phyloP scores from a whole-genome alignment of 2,329 filamentous ascomycete genomes.

The Botryotinia convoluta region DNA sequence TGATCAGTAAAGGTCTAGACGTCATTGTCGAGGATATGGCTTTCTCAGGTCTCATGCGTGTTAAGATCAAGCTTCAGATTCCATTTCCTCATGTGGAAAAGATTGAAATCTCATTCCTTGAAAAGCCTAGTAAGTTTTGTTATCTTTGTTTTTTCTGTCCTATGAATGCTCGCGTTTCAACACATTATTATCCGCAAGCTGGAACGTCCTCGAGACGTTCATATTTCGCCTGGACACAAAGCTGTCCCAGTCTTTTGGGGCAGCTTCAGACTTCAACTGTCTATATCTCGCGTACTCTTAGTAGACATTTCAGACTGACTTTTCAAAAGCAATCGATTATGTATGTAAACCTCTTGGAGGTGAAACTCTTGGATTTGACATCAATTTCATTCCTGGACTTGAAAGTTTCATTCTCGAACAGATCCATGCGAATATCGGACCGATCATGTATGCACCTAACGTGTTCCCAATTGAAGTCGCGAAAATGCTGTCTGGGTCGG shows the following conservation, averaged over 20 bases:
- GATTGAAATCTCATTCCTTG: constrained; percentile 92
- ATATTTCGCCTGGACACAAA: not conserved
- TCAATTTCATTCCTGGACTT: constrained; percentile 96
- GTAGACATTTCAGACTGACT: constrained; percentile 15
- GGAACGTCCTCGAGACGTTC: not conserved
- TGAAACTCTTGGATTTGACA: constrained; percentile 94
- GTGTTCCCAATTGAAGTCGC: constrained; percentile 98
- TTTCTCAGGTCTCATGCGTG: constrained; percentile 90
- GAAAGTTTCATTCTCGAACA: constrained; percentile 93
- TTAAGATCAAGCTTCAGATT: constrained; percentile 96
- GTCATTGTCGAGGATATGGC: constrained; percentile 98
- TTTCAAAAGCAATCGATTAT: constrained; percentile 71
- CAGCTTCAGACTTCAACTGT: not conserved
- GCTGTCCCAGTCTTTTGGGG: not conserved
- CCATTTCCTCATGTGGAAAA: constrained; percentile 94
- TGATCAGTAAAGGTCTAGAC: constrained; percentile 95
- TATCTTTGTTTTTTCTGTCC: constrained; percentile 9
- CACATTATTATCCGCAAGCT: not conserved
- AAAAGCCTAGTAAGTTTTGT: constrained; percentile 54
- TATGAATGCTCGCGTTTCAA: not conserved
- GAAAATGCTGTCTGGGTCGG: constrained; percentile 92
- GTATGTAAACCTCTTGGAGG: constrained; percentile 97
- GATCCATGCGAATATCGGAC: constrained; percentile 88
- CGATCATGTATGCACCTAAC: constrained; percentile 98
- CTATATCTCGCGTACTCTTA: not conserved